phyloP scores from a whole-genome alignment of 805 yeast genomes.

The Ogataea pini region DNA sequence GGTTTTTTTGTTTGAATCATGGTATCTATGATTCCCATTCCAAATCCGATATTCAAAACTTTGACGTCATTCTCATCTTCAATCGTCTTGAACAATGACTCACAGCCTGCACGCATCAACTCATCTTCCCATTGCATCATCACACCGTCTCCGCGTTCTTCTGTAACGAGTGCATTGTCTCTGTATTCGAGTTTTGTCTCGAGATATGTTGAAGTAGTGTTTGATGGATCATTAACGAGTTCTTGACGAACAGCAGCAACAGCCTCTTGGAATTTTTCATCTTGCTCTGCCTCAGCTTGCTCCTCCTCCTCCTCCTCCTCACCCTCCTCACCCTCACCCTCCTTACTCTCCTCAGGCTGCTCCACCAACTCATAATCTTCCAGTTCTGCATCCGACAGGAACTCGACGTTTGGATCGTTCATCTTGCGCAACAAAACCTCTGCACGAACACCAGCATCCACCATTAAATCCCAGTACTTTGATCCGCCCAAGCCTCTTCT shows the following conservation, averaged over 20 bases:
- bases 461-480: constrained; percentile 49
- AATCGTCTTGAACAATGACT: constrained; percentile 58
- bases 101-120: constrained; percentile 79
- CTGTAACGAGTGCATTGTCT: constrained; percentile 70
- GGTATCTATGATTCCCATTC: constrained; percentile 93
- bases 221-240: constrained; percentile 54
- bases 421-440: constrained; percentile 78
- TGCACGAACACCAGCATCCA: constrained; percentile 89
- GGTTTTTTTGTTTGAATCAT: constrained; percentile 64
- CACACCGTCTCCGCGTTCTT: constrained; percentile 79
- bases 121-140: constrained; percentile 97
- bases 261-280: constrained; percentile 15
- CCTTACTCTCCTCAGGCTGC: constrained; percentile 16
- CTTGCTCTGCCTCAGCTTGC: too few species aligned
- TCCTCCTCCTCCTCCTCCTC: too few species aligned
- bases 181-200: constrained; percentile 65
- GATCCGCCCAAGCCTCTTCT: constrained; percentile 47
- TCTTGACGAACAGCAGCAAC: constrained; percentile 18
- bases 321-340: too few species aligned
- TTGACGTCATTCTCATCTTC: constrained; percentile 40
- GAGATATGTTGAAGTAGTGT: constrained; percentile 63
- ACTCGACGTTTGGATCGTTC: constrained; percentile 61
- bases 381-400: constrained; percentile 45
- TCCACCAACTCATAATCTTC: constrained; percentile 24
- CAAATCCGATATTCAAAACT: constrained; percentile 88